Percentiles rank a stretch among this genome's conserved stretches.
Conservation (phyloP, 371 early-diverging fungal species). For the Chytridiales sp. region DNA sequence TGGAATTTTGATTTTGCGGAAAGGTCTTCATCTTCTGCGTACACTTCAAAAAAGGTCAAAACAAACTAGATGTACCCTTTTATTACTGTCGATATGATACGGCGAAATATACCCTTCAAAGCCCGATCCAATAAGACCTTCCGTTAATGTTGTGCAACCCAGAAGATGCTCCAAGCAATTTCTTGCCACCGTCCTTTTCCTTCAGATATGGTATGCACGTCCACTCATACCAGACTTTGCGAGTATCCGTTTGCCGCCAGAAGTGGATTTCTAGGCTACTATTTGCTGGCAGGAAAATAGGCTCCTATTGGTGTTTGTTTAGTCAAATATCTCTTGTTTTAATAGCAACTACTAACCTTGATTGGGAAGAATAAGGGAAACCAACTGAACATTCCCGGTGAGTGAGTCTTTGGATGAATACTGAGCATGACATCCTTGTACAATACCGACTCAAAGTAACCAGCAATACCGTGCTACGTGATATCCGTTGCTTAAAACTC, state of each 20-base stretch:
- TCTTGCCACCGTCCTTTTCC: slow-evolving; percentile 29
- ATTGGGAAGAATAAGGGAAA: slow-evolving; percentile 95
- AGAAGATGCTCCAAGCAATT: slow-evolving; percentile 35
- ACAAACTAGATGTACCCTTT: too few species aligned
- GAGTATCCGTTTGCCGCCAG: slow-evolving; percentile 74
- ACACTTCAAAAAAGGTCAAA: too few species aligned
- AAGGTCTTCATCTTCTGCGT: too few species aligned
- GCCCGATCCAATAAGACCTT: slow-evolving; percentile 46
- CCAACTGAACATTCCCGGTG: slow-evolving; percentile 94
- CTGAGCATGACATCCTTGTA: slow-evolving; percentile 82
- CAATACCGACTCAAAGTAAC: slow-evolving; percentile 88
- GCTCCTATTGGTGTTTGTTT: slow-evolving; percentile 46
- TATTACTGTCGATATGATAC: not conserved
- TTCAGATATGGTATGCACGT: slow-evolving; percentile 30
- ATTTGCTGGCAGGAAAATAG: slow-evolving; percentile 64
- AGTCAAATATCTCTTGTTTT: slow-evolving; percentile 1
- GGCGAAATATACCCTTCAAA: slow-evolving; percentile 25
- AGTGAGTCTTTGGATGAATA: slow-evolving; percentile 82
- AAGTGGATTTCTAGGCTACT: slow-evolving; percentile 68
- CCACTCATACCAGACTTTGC: slow-evolving; percentile 97
- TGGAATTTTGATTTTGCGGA: too few species aligned
- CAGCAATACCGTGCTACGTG: slow-evolving; percentile 83
- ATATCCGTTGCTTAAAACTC: not conserved
- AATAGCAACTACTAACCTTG: slow-evolving; percentile 38
- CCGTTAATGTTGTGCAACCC: slow-evolving; percentile 45